phyloP scores from a whole-genome alignment of 164 flowering plant species.

The Saururus chinensis region DNA sequence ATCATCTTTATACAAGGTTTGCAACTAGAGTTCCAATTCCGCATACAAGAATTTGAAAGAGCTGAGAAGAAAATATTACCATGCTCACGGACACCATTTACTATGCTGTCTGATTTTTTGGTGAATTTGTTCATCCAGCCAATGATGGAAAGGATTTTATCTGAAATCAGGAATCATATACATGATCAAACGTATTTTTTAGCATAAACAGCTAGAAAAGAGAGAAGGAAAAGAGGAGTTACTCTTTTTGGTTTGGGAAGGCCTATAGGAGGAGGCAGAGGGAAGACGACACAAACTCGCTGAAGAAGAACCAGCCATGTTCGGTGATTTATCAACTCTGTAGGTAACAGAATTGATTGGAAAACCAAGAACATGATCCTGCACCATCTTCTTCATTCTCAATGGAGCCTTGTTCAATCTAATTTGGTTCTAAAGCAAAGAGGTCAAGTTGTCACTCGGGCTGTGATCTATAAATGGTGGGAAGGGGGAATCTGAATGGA shows the following conservation, averaged over 20 bases:
- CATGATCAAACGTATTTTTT: not conserved
- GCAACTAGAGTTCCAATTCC: too few species aligned
- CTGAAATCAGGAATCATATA: conserved; percentile 17
- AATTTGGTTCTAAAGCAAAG: not conserved
- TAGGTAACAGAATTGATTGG: conserved; percentile 1
- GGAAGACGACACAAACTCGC: conserved; percentile 1
- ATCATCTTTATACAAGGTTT: too few species aligned
- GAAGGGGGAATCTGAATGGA: not conserved
- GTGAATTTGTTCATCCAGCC: conserved; percentile 29
- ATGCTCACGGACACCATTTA: conserved; percentile 37
- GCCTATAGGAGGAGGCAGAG: conserved; percentile 4
- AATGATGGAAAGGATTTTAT: conserved; percentile 11
- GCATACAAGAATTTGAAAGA: too few species aligned
- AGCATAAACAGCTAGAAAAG: not conserved
- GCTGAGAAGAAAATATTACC: conserved; percentile 20
- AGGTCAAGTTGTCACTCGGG: not conserved
- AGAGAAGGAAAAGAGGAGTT: not conserved
- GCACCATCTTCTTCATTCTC: conserved; percentile 5
- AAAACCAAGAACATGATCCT: conserved; percentile 5
- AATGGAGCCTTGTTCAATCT: not conserved
- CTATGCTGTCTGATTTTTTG: conserved; percentile 28
- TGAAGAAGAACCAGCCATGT: not conserved
- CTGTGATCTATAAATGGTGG: not conserved
- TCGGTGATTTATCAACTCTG: not conserved
- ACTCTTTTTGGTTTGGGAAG: conserved; percentile 6